Evolutionary conservation across 192 early-diverging fungal species (phyloP), one percentile per base, ranked within the genome.

Genomic region (Coemansia sp.): DNA sequence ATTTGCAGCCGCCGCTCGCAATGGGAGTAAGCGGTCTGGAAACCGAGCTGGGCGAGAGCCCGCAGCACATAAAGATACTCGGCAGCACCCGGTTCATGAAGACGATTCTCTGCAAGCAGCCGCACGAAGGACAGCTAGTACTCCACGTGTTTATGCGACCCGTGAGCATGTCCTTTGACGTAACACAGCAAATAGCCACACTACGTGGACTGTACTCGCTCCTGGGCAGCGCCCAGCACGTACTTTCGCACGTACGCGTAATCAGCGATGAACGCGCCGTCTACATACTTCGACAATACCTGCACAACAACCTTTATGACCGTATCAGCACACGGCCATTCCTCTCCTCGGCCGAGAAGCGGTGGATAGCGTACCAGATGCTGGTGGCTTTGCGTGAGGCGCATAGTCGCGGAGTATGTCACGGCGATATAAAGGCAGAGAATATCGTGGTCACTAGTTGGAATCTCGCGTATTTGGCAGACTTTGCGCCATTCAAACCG

Each of bases 351-450:
- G 84, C 69, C 1, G 96, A 99, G 73, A 97, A 97, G 69, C 93
- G 90, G 55, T 99, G 96, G 96, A 92, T 99, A 48, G 88, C 93
- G 4, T 93, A 88, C 73, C 96, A 99, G 65, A 61, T 99, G 8
- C 83, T 97, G 16, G 82, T 83, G 46, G 94, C 88, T 2, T 63
- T 99, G 33, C 85, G 90, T 5, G 90, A 95, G 60, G 83, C 88
- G 16, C 96, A 99, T 66, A 42, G 37, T 21, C 42, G 62, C 14
- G 76, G 91, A 59, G 85, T 97, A 7, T 94, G 83, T 61, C 96
- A 99, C 74, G 96, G 96, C 2, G 95, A 97, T 65, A 94, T 99
- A 37, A 99, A 97, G 67, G 92, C 91, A 13, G 95, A 99, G 58
- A 99, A 99, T 67, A 83, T 97, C 10, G 73, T 96, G 20, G 89